Evolutionary conservation across 371 early-diverging fungal species (phyloP), one percentile per base, ranked within the genome.

Genomic region (Aphelidium insulamus): DNA sequence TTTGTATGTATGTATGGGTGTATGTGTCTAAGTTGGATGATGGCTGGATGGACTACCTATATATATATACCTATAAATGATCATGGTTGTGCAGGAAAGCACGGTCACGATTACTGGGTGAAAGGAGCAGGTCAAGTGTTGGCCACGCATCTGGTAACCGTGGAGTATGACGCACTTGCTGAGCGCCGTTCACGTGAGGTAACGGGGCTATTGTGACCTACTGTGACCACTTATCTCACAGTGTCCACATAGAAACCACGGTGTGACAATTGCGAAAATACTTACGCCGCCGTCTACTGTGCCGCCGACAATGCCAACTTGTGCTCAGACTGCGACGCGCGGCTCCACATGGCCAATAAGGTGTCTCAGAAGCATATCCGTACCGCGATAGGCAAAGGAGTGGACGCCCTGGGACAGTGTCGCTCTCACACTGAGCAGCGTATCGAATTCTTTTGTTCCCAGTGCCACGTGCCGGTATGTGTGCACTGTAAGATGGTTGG

Each of bases 401-500:
- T 49, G 5, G 57, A 63, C 38, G 49, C 57, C 5, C 58, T 62
- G 39, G 66, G 63, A 5, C 32, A 41, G 40, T 66, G 66, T 37
- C 54, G 58, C 10, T 54, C 52, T 34, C 66, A 66, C 33, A 45
- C 59, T 3, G 62, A 59, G 22, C 55, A 59, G 36, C 26, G 37
- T 19, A 49, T 62, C 21, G 59, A 66, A 44, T 66, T 58, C 44
- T 66, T 61, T 35, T 66, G 66, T 48, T 52, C 62, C 3, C 57
- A 55, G 28, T 66, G 66, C 45, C 62, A 59, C 32, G 44, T 59
- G 12, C 62, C 62, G 14, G 66, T 66, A 4, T 66, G 66, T 45
- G 60, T 66, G 10, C 49, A 39, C 30, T 66, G 66, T 43, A 64
- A 61, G 32, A 63, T 66, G 58, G 52, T 63, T 5, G 64, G 66